Base-by-base conservation (phyloP, 352 stramenopile species). In the Pythium angustatum region DNA sequence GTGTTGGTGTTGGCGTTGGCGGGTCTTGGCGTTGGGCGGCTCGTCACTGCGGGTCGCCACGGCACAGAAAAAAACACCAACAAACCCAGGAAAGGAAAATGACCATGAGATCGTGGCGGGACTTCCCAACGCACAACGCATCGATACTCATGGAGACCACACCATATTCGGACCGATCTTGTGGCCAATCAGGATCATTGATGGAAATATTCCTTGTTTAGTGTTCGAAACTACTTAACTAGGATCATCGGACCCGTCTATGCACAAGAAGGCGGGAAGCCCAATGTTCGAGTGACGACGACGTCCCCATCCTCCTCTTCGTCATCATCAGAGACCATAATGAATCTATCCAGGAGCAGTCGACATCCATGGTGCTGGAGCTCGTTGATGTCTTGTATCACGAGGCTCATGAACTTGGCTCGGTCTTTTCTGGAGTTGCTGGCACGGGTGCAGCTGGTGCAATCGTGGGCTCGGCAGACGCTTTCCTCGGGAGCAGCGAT, bases 11-110 rank as follows among this genome's bases (percentile, higher is more conserved):
- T 8, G 40, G 19, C 40, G 40, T 24, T 33, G 44, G 44, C 44
- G 43, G 43, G 43, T 49, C 43, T 53, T 55, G 10, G 48, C 33
- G 8, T 7, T 27, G 11, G 34, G 8, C 53, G 53, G 38, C 24
- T 60, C 53, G 53, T 60, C 53, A 50, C 40, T 47, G 36, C 53
- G 4, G 53, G 33, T 58, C 22, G 24, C 24, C 7, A n/a, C n/a
- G n/a, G n/a, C n/a, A n/a, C n/a, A n/a, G n/a, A n/a, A n/a, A n/a
- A n/a, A n/a, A n/a, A n/a, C n/a, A n/a, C n/a, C 33, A 30, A 12
- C 15, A 44, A 44, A 44, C 6, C 38, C 15, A 24, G 41, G 7
- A 28, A 8, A 26, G 38, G 10, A 30, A 50, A 60, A 60, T 28
- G 17, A 50, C 12, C 49, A 28, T 41, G 28, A 56, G 49, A 45